Evolutionary conservation across 2,329 filamentous ascomycete species (phyloP).

Genomic region (Chaetothyriales sp.): DNA sequence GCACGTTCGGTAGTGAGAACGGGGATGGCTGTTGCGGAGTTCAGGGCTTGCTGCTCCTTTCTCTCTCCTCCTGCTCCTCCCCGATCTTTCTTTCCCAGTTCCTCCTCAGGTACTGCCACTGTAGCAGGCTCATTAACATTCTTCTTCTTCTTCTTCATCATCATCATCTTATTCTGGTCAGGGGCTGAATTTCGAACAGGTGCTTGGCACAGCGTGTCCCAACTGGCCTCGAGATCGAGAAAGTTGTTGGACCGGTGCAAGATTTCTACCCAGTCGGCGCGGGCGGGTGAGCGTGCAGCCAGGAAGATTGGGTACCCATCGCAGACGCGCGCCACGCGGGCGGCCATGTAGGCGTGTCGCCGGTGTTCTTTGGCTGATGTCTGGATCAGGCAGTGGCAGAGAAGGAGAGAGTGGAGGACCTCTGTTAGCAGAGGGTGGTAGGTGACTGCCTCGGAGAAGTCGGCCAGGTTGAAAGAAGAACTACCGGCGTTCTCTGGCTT

Average conservation of each 20-base stretch:
- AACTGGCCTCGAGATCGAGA: slow-evolving; percentile 48
- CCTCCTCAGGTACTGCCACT: slow-evolving; percentile 7
- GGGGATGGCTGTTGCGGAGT: slow-evolving; percentile 24
- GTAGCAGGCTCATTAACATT: slow-evolving; percentile 12
- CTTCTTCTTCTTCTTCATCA: neutral
- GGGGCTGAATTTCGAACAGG: slow-evolving; percentile 36
- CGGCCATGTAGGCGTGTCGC: slow-evolving; percentile 69
- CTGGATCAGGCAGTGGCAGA: slow-evolving; percentile 65
- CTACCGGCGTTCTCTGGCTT: slow-evolving; percentile 12
- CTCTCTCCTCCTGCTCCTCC: neutral
- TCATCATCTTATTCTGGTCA: neutral
- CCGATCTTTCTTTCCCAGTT: neutral
- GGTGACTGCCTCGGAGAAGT: slow-evolving; percentile 50
- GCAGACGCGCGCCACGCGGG: slow-evolving; percentile 55
- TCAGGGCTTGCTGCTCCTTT: slow-evolving; percentile 24
- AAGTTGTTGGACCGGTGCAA: slow-evolving; percentile 53
- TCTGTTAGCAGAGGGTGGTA: slow-evolving; percentile 71
- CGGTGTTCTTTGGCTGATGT: slow-evolving; percentile 63
- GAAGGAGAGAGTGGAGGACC: slow-evolving; percentile 59
- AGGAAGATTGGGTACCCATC: slow-evolving; percentile 74
- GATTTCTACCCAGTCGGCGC: slow-evolving; percentile 68
- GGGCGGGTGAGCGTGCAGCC: slow-evolving; percentile 52
- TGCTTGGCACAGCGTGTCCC: slow-evolving; percentile 53
- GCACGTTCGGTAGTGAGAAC: slow-evolving; percentile 55
- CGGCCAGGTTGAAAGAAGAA: slow-evolving; percentile 24